A percentile compares a stretch with the other conserved stretches of the same genome.
Evolutionary conservation across 2,329 filamentous ascomycete genomes (phyloP).

Genomic region (Paraphaeosphaeria minitans): DNA sequence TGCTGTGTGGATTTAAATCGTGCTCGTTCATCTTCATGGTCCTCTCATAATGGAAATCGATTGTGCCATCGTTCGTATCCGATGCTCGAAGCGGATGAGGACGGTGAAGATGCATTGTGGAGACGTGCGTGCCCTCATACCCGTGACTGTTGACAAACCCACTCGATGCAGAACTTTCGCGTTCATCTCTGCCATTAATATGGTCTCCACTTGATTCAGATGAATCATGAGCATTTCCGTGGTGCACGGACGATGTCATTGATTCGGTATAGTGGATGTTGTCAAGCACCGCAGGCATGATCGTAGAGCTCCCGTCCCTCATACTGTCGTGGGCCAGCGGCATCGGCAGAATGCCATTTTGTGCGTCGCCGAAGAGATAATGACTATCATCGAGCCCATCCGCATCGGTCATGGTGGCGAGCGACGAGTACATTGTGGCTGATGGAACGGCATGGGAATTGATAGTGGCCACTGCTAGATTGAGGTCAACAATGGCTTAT

Average conservation of each 20-base stretch:
- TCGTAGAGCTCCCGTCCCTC: constrained; percentile 35
- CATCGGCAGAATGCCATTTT: constrained; percentile 39
- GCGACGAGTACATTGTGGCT: constrained; percentile 43
- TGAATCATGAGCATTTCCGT: constrained; percentile 43
- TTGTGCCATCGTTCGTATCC: constrained; percentile 21
- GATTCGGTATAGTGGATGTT: constrained; percentile 48
- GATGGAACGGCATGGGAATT: constrained; percentile 34
- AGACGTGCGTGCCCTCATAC: constrained; percentile 33
- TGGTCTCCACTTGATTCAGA: constrained; percentile 43
- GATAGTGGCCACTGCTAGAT: constrained; percentile 29
- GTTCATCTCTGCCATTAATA: constrained; percentile 38
- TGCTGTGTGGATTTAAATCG: constrained; percentile 15
- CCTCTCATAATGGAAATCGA: constrained; percentile 15
- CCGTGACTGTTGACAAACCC: constrained; percentile 36
- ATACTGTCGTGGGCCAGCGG: constrained; percentile 42
- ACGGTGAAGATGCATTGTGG: constrained; percentile 34
- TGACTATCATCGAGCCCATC: constrained; percentile 41
- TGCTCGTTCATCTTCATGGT: constrained; percentile 20
- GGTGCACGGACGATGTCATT: constrained; percentile 47
- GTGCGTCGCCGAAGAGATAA: constrained; percentile 41
- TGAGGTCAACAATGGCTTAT: constrained; percentile 30
- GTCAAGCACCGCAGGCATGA: constrained; percentile 41
- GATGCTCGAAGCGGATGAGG: constrained; percentile 30
- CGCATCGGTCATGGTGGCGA: constrained; percentile 40
- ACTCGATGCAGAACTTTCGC: constrained; percentile 37